Base-by-base conservation (phyloP, 176 grass and related monocot genomes). In the Lolium multiflorum region DNA sequence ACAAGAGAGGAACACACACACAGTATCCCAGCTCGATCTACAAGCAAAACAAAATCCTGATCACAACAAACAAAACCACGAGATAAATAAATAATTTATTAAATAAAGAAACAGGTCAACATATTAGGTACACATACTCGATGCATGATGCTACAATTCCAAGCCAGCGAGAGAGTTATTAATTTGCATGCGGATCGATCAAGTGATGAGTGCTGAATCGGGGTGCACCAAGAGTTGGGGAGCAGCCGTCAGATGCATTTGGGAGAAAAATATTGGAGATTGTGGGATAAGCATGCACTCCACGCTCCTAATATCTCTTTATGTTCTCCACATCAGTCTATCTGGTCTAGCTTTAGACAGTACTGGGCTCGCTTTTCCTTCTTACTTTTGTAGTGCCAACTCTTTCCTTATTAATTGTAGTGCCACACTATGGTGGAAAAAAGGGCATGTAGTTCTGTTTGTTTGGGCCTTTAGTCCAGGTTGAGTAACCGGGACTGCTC, bases 181-280 rank as follows among this genome's bases (percentile, higher is more conserved):
- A 62, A 11, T 66, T 43, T 35, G 62, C 25, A 65, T 6, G 25
- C 31, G 3, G 2, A 61, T 10, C 22, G 7, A 51, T 8, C 10
- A 21, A 73, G 68, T 91, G 89, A 63, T 91, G 89, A 63, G 4
- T 84, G 85, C 89, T 91, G 89, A 85, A 81, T 91, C 85, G 82
- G 69, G 76, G 7, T n/a, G 26, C 89, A 91, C 85, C 64, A 58
- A 20, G 25, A 72, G 58, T 3, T 14, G 11, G 62, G 62, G 11
- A 44, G 67, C 37, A 73, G 35, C n/a, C 58, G 3, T 3, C 59
- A 31, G 60, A 13, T 10, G 22, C 20, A 0, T 70, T 71, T 43
- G 70, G 9, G 31, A 44, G n/a, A 46, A 48, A 76, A 79, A 66
- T 78, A 83, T 39, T 67, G 3, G 55, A 61, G 64, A 83, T 63